Evolutionary conservation across 257 asterid genomes (phyloP), one percentile per base, ranked within the genome.

Genomic region (Jasminum sambac): DNA sequence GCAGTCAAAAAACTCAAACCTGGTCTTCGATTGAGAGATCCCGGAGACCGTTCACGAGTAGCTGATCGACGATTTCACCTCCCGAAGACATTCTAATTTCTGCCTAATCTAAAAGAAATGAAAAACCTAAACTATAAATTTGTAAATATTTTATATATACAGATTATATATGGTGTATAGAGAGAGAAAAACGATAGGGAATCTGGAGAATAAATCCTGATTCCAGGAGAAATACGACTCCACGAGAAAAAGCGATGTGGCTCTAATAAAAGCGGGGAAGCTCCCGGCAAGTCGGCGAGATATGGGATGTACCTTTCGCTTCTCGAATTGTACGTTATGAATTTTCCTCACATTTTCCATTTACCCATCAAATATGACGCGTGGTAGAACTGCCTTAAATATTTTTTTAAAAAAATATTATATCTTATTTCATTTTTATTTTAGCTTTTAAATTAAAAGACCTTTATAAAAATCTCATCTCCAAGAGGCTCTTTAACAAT

Each of bases 41-140:
- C 48, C 55, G 81, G 40, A 82, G 40, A 42, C 67, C 67, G 69
- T 76, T 75, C 68, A 72, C 75, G 67, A 83, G 69, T 77, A 77
- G 82, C 26, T 60, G 74, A 64, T 9, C 82, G 64, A 67, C 81
- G 77, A 74, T 69, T 80, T 81, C 84, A 34, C 66, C 68, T 48
- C 68, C 23, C 34, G 85, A 67, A 73, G 92, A 78, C 90, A 84
- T 90, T 67, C 60, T 24, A 69, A 63, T 34, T 19, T 59, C 68
- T 63, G 36, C 67, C 38, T 5, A 64, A 58, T 61, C 42, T 64
- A 71, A 65, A 79, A 71, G 57, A 46, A 24, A 61, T 10, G 13
- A 63, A 34, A 68, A 74, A 57, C 10, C 71, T 68, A 72, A 63
- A 69, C 30, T 72, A 74, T 61, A 41, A 5, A 44, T 46, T 66